Evolutionary conservation across 2,329 filamentous ascomycete genomes (phyloP), one percentile per base, ranked within the genome.

Genomic region (Aureobasidium sp.): DNA sequence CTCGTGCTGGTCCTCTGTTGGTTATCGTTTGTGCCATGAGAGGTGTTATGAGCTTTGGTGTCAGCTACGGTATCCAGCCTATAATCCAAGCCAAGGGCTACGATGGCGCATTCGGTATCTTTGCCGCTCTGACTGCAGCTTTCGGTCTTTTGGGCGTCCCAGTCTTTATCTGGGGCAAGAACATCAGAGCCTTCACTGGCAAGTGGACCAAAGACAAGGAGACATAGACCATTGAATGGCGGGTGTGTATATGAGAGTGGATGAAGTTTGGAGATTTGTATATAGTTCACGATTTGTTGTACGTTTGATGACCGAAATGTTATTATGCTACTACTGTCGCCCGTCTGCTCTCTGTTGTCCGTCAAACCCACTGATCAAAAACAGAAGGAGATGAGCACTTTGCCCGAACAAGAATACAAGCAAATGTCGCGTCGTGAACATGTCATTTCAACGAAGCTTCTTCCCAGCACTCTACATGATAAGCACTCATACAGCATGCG

Each of bases 11-110:
- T 0, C 74, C 77, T 0, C 63, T 78, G 1, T 66, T 80, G 22
- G 73, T 80, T 3, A 73, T 80, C 39, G 76, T 80, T 33, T 79
- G 76, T 54, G 76, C 78, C 5, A 72, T 78, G 64, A 70, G 77
- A 2, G 77, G 77, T 0, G 74, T 80, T 45, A 75, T 80, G 9
- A 76, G 73, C 0, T 80, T 80, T 57, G 77, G 77, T 17, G 67
- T 68, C 5, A 75, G 72, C 57, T 77, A 76, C 65, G 74, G 75
- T 12, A 73, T 73, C 17, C 69, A 66, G 12, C 67, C 67, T 12
- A 72, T 73, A 61, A 71, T 73, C 17, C 68, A 70, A 11, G 68
- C 64, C 29, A 57, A 63, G 54, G 71, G 72, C 1, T 73, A 73
- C 27, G 69, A 72, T 54, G 70, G 72, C 5, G 67, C 71, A 0